phyloP scores from a whole-genome alignment of 768 basidiomycete species.

The Rhizopogon vesiculosus region DNA sequence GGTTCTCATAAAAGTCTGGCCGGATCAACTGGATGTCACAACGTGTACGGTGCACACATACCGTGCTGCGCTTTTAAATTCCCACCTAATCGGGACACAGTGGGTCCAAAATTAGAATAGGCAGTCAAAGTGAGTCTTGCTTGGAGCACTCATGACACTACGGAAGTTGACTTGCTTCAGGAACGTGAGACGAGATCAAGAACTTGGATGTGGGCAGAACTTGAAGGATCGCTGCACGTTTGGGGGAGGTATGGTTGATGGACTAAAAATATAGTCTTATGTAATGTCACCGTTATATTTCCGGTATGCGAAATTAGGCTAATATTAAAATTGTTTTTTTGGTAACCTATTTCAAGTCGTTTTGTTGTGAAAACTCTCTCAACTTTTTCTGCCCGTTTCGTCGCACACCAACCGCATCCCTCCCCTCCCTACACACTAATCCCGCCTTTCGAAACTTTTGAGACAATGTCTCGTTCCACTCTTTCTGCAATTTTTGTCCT shows the following conservation, averaged over 20 bases:
- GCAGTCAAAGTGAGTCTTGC: too few relatives aligned
- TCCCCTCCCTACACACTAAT: neutral
- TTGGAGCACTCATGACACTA: too few relatives aligned
- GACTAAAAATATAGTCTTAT: neutral
- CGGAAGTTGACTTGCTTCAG: too few relatives aligned
- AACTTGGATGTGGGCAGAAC: too few relatives aligned
- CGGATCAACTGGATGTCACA: too few relatives aligned
- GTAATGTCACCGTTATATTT: neutral
- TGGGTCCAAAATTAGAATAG: too few relatives aligned
- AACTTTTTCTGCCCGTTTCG: neutral
- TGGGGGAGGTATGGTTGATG: neutral
- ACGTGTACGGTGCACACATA: too few relatives aligned
- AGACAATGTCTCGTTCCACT: constrained; percentile 46
- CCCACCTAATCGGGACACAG: too few relatives aligned
- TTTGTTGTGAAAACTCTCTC: neutral
- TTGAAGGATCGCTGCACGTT: too few relatives aligned
- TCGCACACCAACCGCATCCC: neutral
- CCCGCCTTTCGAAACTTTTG: constrained; percentile 3
- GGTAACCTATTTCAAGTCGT: neutral
- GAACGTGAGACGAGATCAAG: too few relatives aligned
- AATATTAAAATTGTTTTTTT: neutral
- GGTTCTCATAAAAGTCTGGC: too few relatives aligned
- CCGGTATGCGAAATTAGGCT: constrained; percentile 1
- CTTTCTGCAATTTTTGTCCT: constrained; percentile 35
- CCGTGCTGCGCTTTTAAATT: too few relatives aligned